Evolutionary conservation across 768 basidiomycete species (phyloP).

Genomic region (Cyclocybe cylindracea): DNA sequence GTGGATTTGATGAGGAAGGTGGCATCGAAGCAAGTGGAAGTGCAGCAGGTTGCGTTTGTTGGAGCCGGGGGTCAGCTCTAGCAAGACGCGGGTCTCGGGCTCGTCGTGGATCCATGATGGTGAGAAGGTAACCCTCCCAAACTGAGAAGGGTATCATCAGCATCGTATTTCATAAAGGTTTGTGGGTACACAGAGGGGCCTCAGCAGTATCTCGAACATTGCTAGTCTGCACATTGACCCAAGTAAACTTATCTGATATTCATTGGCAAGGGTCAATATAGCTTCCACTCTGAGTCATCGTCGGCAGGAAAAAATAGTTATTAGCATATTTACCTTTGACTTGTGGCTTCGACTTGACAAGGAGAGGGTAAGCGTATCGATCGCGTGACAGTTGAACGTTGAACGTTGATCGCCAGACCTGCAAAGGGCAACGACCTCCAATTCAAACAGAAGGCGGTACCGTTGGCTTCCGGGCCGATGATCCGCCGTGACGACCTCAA

Average conservation of each 20-base stretch:
- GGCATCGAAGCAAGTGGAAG: slow-evolving; percentile 26
- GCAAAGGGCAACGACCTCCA: not conserved
- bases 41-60: slow-evolving; percentile 25
- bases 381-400: too few species aligned
- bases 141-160: not conserved
- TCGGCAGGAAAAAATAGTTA: slow-evolving; percentile 14
- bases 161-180: not conserved
- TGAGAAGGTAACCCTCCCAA: slow-evolving; percentile 6
- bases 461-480: too few species aligned
- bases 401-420: not conserved
- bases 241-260: slow-evolving; percentile 23
- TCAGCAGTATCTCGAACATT: slow-evolving; percentile 97
- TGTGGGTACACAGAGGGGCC: slow-evolving; percentile 26
- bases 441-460: too few species aligned
- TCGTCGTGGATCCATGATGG: slow-evolving; percentile 74
- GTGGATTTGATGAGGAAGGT: slow-evolving; percentile 38
- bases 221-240: slow-evolving; percentile 76
- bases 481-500: too few species aligned
- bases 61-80: slow-evolving; percentile 66
- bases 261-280: slow-evolving; percentile 58
- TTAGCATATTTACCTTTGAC: slow-evolving; percentile 1
- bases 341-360: too few species aligned
- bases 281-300: slow-evolving; percentile 97
- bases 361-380: too few species aligned
- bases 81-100: slow-evolving; percentile 80